phyloP scores from a whole-genome alignment of 805 yeast genomes.

The Diddensiella transvaalensis region DNA sequence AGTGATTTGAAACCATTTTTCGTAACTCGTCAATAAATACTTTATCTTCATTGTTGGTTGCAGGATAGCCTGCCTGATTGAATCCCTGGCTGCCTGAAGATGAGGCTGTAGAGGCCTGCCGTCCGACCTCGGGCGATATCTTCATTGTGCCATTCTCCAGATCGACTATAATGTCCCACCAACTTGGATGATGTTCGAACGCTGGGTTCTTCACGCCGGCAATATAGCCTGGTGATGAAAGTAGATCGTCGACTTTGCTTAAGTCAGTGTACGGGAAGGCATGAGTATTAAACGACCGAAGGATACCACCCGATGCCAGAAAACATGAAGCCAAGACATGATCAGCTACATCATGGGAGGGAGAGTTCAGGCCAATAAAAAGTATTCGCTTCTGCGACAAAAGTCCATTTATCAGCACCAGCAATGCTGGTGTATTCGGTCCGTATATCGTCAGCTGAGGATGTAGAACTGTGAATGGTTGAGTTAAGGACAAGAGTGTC shows the following conservation, averaged over 20 bases:
- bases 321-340: constrained; percentile 46
- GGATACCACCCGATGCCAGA: constrained; percentile 51
- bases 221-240: constrained; percentile 46
- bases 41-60: constrained; percentile 20
- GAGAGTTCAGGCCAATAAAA: constrained; percentile 47
- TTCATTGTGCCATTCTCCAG: constrained; percentile 41
- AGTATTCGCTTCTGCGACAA: constrained; percentile 51
- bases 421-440: constrained; percentile 50
- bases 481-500: constrained; percentile 25
- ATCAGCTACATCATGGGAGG: constrained; percentile 50
- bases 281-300: constrained; percentile 46
- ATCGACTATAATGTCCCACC: constrained; percentile 57
- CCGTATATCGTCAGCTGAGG: constrained; percentile 54
- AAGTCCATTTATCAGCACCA: constrained; percentile 49
- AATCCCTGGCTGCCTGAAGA: neutral
- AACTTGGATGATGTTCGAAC: constrained; percentile 48
- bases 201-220: constrained; percentile 64
- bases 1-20: constrained; percentile 29
- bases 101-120: neutral
- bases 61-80: neutral
- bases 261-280: constrained; percentile 57
- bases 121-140: constrained; percentile 26
- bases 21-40: constrained; percentile 28
- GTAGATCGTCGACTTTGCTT: constrained; percentile 49
- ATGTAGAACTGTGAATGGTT: constrained; percentile 31